Conservation (phyloP, 202 grass and related monocot species). For the Hordeum pubiflorum region DNA sequence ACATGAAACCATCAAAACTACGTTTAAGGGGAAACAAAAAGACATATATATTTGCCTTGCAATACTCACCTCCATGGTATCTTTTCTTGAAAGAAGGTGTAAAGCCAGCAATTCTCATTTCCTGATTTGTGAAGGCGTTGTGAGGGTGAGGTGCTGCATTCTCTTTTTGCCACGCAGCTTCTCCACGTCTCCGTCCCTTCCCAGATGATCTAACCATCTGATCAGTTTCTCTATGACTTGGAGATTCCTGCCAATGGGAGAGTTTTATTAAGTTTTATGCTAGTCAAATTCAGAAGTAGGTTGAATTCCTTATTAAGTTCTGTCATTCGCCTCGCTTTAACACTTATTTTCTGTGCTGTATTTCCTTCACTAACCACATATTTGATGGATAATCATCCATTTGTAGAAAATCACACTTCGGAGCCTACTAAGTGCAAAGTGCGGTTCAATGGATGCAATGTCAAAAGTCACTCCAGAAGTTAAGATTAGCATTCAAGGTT, state of each 20-base stretch:
- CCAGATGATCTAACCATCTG: conserved; percentile 26
- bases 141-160: conserved; percentile 8
- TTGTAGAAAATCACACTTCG: not conserved
- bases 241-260: conserved; percentile 33
- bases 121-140: conserved; percentile 4
- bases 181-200: conserved; percentile 25
- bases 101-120: conserved; percentile 32
- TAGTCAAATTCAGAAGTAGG: conserved; percentile 18
- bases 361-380: not conserved
- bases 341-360: not conserved
- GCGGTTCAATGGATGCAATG: not conserved
- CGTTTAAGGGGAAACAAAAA: not conserved
- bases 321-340: conserved; percentile 1
- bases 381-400: not conserved
- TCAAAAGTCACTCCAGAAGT: not conserved
- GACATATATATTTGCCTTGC: not conserved
- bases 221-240: conserved; percentile 23
- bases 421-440: not conserved
- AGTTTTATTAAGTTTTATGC: not conserved
- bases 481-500: not conserved
- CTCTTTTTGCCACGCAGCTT: conserved; percentile 24
- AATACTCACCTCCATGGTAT: conserved; percentile 40
- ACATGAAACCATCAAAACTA: conserved; percentile 11
- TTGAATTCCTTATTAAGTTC: not conserved
- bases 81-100: conserved; percentile 36